Base-by-base conservation (phyloP, 1,284 basidiomycete genomes). In the Caloboletus firmus region DNA sequence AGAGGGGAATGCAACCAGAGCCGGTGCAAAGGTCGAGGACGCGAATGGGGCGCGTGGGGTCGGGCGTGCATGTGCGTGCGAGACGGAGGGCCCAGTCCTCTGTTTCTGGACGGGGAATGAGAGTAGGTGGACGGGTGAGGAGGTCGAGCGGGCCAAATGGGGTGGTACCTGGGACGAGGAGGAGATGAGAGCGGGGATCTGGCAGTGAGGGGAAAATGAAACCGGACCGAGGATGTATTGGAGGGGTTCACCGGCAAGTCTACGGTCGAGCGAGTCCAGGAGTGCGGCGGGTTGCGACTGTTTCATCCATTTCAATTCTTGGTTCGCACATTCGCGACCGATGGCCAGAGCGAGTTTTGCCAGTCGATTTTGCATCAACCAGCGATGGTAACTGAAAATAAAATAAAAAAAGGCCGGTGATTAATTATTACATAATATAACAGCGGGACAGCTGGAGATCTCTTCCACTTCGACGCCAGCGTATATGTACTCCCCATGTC, bases 61-160 rank as follows among this genome's bases (percentile, higher is more conserved):
- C 42, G 11, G 46, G 78, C 7, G 67, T 53, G 53, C 81, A 62
- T 12, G 64, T 65, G 10, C 77, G 70, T 26, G 84, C 76, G 41
- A 91, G 78, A 54, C 77, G 79, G 17, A 84, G 66, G 2, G 82
- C 74, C 90, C 89, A 90, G 67, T 93, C 74, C 62, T 96, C 94
- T 1, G 95, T 98, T 71, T 98, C 94, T 40, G 93, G 89, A 8
- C 94, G 87, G 4, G 95, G 94, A 43, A 97, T 97, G 56, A 97
- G 83, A 6, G 87, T 84, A 1, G 95, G 95, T 3, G 87, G 74
- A 24, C 89, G 83, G 5, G 80, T 77, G 49, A 83, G 74, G 59
- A 96, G 78, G 57, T 82, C 79, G 45, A 96, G 80, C 2, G 87
- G 83, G 5, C 93, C 92, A 72, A 98, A 97, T 2, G 94, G 93